Base-by-base conservation (phyloP, 306 rosid species). In the Citrullus mucosospermus region DNA sequence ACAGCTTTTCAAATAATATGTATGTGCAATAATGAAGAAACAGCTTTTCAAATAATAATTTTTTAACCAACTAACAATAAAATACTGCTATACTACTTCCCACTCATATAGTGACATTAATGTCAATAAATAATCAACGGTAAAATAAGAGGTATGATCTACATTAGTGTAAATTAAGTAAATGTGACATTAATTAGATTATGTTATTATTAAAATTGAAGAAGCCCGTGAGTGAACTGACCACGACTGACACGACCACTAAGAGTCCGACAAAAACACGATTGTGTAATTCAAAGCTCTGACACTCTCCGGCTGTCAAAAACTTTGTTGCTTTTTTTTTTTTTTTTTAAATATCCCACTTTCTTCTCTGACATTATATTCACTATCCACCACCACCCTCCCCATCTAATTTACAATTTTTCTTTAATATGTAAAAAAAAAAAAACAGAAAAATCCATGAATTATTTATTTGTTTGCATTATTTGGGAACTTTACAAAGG, bases 241-340 rank as follows among this genome's bases (percentile, higher is more conserved):
- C 75, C 11, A 12, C n/a, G 6, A 46, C 59, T 70, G 76, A 70
- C 38, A 46, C 39, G 18, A 5, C 59, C 59, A 71, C 77, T 28
- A 30, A 50, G 25, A 48, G 1, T 51, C 41, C 59, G 60, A 72
- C 77, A 72, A 72, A 28, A 16, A 50, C 77, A 72, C 43, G 60
- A 14, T 72, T 72, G 59, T 50, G 34, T 50, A 48, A 72, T 72
- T 72, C 43, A 72, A 72, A 50, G 60, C 44, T 72, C 77, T 72
- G 77, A 72, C 77, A 72, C 77, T 71, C 77, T 30, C 32, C 43
- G 18, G 25, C 77, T 72, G 39, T 70, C 76, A n/a, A n/a, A 39
- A 41, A 66, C 72, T 43, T 69, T 43, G 14, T 36, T 34, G 10
- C 70, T 25, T 65, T 46, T 17, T n/a, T 54, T 15, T 70, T 32